Conservation (phyloP, 1,284 basidiomycete genomes). For the Hymenochaete sp. region DNA sequence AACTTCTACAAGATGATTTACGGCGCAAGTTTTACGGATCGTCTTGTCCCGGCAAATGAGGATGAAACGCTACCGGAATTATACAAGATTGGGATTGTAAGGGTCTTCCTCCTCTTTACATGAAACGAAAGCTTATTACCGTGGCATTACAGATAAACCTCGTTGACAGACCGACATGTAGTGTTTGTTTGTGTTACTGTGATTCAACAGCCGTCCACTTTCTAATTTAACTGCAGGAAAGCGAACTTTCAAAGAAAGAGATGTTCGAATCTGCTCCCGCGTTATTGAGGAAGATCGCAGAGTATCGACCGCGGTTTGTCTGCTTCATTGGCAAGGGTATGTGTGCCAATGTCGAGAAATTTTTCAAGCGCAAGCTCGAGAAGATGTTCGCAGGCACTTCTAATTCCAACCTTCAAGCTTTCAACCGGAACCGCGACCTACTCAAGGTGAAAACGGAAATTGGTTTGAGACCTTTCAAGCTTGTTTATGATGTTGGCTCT, state of each 20-base stretch:
- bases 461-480: constrained; percentile 46
- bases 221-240: constrained; percentile 41
- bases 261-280: constrained; percentile 39
- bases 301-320: constrained; percentile 48
- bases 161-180: constrained; percentile 31
- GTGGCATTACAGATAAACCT: constrained; percentile 30
- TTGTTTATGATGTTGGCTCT: constrained; percentile 26
- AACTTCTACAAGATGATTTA: constrained; percentile 57
- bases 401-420: not conserved
- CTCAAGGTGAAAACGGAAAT: constrained; percentile 8
- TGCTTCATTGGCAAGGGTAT: constrained; percentile 42
- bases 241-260: constrained; percentile 49
- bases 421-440: not conserved
- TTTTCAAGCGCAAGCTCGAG: constrained; percentile 22
- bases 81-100: constrained; percentile 32
- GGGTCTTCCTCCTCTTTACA: constrained; percentile 13
- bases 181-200: constrained; percentile 23
- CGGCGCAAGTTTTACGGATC: constrained; percentile 36
- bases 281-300: constrained; percentile 48
- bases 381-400: not conserved
- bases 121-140: not conserved
- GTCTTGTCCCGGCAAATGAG: constrained; percentile 24
- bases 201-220: not conserved
- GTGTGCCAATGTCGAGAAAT: constrained; percentile 33
- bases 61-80: constrained; percentile 22